Evolutionary conservation across 1,139 yeast species (phyloP), one percentile per base, ranked within the genome.

Genomic region (Hyphopichia fennica): DNA sequence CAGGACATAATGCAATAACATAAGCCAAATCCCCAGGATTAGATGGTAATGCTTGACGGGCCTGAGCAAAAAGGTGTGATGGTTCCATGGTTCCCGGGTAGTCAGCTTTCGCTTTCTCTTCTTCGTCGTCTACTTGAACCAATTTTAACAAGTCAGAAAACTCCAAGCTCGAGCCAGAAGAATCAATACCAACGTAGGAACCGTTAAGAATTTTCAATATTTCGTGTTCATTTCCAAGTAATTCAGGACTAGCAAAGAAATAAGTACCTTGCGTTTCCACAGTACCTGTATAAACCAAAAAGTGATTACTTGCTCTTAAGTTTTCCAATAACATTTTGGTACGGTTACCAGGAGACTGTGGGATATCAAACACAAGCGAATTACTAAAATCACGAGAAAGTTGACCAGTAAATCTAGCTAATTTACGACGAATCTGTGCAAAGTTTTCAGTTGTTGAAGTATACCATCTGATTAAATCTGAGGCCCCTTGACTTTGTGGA

Each of bases 381-480:
- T 93, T 91, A 47, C 87, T 87, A 51, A 88, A 88, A 37, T 85
- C 82, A 41, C 82, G 75, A 8, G 87, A 79, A 19, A 90, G 68
- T 39, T 82, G 81, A 37, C 81, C 79, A 20, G 86, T 79, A 56
- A 91, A 88, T 54, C 96, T 81, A 18, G 88, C 79, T 44, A 91
- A 73, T 56, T 89, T 88, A 57, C 99, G 81, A 54, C 95, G 86
- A 43, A 88, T 73, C 42, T 89, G 86, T 31, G 96, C 91, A 49
- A 87, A 83, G 50, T 86, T 87, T 52, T 91, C 98, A 38, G 90
- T 81, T 0, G 93, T 79, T 3, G 87, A 78, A n/a, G 84, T 75
- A 48, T 84, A 82, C 96, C 96, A 88, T 42, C 89, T 75, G 19
- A 82, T 81, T 38, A 90, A 71, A 46, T 89, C 95, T 13, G 79